Evolutionary conservation across 2,329 filamentous ascomycete species (phyloP).

Genomic region (Cladorrhinum sp.): DNA sequence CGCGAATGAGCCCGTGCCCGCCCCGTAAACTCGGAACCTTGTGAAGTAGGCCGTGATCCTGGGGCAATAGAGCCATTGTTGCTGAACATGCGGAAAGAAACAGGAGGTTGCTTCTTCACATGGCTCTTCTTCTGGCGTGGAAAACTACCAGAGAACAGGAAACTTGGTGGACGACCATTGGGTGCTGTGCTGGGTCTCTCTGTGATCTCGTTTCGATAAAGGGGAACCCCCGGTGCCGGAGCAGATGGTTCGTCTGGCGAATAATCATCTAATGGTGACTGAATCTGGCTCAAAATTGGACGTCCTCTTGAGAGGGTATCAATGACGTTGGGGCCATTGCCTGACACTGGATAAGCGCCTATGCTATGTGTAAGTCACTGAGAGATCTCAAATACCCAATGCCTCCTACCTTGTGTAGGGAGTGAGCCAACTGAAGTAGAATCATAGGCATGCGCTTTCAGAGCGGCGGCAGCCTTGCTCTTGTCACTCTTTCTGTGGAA

Average conservation of each 20-base stretch:
- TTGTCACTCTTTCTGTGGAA: constrained; percentile 29
- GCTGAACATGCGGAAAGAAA: constrained; percentile 25
- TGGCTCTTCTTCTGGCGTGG: constrained; percentile 17
- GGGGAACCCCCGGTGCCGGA: constrained; percentile 33
- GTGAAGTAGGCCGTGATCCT: constrained; percentile 15
- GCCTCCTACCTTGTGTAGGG: constrained; percentile 27
- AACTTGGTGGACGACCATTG: constrained; percentile 22
- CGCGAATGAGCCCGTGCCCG: constrained; percentile 26
- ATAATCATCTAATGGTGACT: constrained; percentile 19
- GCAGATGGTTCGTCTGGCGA: constrained; percentile 23
- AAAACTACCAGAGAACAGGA: constrained; percentile 10
- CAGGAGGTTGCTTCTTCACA: constrained; percentile 21
- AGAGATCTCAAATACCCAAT: not conserved
- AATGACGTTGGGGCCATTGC: constrained; percentile 40
- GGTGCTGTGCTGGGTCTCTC: constrained; percentile 40
- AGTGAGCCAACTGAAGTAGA: constrained; percentile 18
- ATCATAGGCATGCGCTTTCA: constrained; percentile 27
- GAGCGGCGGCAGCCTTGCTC: constrained; percentile 11
- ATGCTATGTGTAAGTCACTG: constrained; percentile 10
- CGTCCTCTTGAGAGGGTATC: constrained; percentile 37
- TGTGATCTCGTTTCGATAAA: constrained; percentile 28
- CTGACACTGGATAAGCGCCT: constrained; percentile 41
- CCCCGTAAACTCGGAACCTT: constrained; percentile 18
- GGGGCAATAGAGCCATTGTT: constrained; percentile 7
- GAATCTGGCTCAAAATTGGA: constrained; percentile 29